Evolutionary conservation across 2,329 filamentous ascomycete species (phyloP).

Genomic region (Hymenoscyphus fructigenus): DNA sequence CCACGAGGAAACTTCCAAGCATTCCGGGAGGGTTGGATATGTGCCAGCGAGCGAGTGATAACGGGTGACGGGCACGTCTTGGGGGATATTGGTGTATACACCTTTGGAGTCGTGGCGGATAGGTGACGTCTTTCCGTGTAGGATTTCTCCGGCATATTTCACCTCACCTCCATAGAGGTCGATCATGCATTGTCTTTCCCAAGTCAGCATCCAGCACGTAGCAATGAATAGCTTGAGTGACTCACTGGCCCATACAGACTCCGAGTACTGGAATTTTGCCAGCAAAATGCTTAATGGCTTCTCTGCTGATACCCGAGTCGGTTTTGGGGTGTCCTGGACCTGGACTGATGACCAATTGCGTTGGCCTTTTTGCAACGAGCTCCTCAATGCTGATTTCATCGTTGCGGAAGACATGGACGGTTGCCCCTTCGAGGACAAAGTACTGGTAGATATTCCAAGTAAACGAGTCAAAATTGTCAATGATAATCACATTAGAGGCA

Average conservation of each 20-base stretch:
- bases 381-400: conserved; percentile 87
- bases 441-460: conserved; percentile 99
- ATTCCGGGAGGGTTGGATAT: conserved; percentile 79
- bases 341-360: conserved; percentile 91
- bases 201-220: neutral
- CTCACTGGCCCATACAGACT: conserved; percentile 97
- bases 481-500: conserved; percentile 88
- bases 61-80: conserved; percentile 82
- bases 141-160: conserved; percentile 88
- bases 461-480: conserved; percentile 99
- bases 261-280: conserved; percentile 94
- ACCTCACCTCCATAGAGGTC: conserved; percentile 90
- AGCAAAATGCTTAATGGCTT: conserved; percentile 85
- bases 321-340: conserved; percentile 89
- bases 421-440: conserved; percentile 90
- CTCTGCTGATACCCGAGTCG: conserved; percentile 91
- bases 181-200: conserved; percentile 82
- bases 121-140: conserved; percentile 95
- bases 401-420: conserved; percentile 86
- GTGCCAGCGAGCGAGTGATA: conserved; percentile 97
- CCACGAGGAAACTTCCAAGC: conserved; percentile 88
- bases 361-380: conserved; percentile 79
- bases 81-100: conserved; percentile 79
- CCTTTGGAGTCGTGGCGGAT: conserved; percentile 87
- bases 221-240: conserved; percentile 28